These are phyloP conservation scores for Oryza officinalis DNA, from an alignment of 176 grass and related monocot species.

Conservation along the genomic window DNA sequence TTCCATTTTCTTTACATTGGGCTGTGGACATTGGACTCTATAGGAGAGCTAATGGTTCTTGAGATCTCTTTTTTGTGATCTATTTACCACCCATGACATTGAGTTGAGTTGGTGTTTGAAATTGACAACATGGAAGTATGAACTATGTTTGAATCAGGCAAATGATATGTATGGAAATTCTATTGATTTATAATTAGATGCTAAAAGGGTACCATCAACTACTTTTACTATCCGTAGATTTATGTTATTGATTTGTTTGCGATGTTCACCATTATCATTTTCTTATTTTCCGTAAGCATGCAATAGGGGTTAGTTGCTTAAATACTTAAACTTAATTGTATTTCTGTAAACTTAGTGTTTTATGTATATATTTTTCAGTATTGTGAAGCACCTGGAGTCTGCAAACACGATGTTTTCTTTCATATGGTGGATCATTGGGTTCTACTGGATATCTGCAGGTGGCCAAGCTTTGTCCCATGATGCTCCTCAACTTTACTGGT, in stretches of 20 bases:
- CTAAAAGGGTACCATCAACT: not conserved
- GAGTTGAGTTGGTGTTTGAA: not conserved
- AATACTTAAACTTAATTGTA: conserved; percentile 7
- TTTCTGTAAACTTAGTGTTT: conserved; percentile 10
- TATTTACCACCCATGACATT: not conserved
- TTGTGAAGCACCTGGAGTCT: conserved; percentile 88
- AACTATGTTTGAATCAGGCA: not conserved
- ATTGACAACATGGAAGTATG: not conserved
- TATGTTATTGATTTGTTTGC: not conserved
- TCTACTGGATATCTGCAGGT: conserved; percentile 95
- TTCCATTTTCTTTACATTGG: not conserved
- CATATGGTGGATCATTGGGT: conserved; percentile 98
- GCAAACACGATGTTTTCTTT: conserved; percentile 99
- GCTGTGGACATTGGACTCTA: not conserved
- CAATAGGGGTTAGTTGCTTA: not conserved
- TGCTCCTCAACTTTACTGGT: conserved; percentile 96
- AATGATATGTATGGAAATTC: not conserved
- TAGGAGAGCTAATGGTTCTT: not conserved
- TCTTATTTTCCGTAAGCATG: conserved; percentile 15
- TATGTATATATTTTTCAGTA: conserved; percentile 42
- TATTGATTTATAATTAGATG: not conserved
- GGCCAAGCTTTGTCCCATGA: conserved; percentile 65
- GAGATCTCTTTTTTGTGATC: not conserved
- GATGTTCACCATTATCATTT: not conserved
- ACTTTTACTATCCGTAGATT: not conserved